These are phyloP conservation scores for Saussurea involucrata DNA, from an alignment of 129 eudicot species.

Conservation along the genomic window DNA sequence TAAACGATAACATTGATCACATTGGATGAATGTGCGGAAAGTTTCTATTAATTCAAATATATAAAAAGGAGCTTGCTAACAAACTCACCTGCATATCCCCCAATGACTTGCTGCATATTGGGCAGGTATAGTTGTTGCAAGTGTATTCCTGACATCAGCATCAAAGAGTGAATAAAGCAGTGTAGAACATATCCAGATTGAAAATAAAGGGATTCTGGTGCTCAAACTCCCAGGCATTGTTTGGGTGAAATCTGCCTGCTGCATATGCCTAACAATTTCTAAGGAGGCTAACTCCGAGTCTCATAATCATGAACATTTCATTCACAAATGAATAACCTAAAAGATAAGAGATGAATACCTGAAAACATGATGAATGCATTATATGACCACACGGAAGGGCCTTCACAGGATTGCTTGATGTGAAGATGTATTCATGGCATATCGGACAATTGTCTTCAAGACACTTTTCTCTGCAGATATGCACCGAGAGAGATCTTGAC, in stretches of 20 bases:
- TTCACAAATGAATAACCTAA: neutral
- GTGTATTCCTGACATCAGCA: conserved; percentile 70
- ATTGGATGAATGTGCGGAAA: neutral
- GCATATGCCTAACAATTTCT: neutral
- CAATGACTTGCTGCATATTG: conserved; percentile 95
- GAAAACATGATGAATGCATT: conserved; percentile 96
- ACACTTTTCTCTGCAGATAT: conserved; percentile 86
- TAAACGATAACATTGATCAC: neutral
- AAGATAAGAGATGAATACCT: conserved; percentile 39
- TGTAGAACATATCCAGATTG: neutral
- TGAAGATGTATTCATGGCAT: conserved; percentile 84
- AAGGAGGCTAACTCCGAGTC: neutral
- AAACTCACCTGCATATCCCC: conserved; percentile 86
- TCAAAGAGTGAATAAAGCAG: conserved; percentile 18
- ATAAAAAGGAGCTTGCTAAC: neutral
- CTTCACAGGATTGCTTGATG: conserved; percentile 80
- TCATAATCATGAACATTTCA: neutral
- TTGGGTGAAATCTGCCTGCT: neutral
- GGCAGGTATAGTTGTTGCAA: conserved; percentile 69
- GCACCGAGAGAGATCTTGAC: conserved; percentile 60
- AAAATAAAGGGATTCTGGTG: neutral
- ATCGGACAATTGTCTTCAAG: conserved; percentile 91
- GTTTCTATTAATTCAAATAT: neutral
- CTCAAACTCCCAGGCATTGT: neutral
- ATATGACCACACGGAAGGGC: conserved; percentile 89